Percentiles rank a stretch among this genome's conserved stretches.
These are phyloP conservation scores for Fabrea salina DNA, from an alignment of 169 alveolate genomes.

Conservation along the genomic window DNA sequence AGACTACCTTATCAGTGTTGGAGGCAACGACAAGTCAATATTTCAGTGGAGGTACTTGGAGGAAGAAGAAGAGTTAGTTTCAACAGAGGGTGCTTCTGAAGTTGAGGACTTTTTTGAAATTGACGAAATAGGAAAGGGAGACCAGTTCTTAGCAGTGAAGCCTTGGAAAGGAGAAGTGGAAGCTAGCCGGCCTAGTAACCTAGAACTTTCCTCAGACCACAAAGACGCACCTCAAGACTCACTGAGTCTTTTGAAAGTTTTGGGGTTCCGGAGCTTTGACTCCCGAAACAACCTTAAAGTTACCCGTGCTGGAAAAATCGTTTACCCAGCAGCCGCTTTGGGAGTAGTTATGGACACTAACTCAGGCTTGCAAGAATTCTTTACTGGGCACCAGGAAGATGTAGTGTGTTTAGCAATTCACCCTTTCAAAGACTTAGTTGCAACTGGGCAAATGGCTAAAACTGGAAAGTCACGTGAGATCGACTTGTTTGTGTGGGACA, in stretches of 20 bases:
- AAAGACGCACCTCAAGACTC: background rate
- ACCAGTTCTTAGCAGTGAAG: constrained; percentile 63
- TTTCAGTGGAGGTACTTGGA: constrained; percentile 61
- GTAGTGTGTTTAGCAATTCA: constrained; percentile 77
- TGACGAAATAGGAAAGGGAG: constrained; percentile 62
- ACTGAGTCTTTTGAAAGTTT: constrained; percentile 53
- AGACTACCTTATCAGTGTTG: constrained; percentile 68
- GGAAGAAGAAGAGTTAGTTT: background rate
- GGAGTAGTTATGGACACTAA: constrained; percentile 68
- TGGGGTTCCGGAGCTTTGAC: constrained; percentile 80
- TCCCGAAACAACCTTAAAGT: constrained; percentile 70
- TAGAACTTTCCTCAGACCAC: constrained; percentile 30
- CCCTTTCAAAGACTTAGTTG: constrained; percentile 74
- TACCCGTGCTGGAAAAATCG: constrained; percentile 55
- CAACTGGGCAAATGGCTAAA: constrained; percentile 79
- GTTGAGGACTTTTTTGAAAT: constrained; percentile 29
- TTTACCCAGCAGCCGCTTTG: constrained; percentile 78
- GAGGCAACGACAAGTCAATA: constrained; percentile 81
- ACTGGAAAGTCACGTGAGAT: constrained; percentile 4
- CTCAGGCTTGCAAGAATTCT: constrained; percentile 57
- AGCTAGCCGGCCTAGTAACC: constrained; percentile 54
- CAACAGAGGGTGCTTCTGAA: constrained; percentile 40
- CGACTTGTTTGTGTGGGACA: constrained; percentile 81
- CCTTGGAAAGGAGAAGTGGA: constrained; percentile 80
- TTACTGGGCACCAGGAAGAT: constrained; percentile 79